Conservation (phyloP, 2,329 filamentous ascomycete genomes). For the Didymosphaeria variabile region DNA sequence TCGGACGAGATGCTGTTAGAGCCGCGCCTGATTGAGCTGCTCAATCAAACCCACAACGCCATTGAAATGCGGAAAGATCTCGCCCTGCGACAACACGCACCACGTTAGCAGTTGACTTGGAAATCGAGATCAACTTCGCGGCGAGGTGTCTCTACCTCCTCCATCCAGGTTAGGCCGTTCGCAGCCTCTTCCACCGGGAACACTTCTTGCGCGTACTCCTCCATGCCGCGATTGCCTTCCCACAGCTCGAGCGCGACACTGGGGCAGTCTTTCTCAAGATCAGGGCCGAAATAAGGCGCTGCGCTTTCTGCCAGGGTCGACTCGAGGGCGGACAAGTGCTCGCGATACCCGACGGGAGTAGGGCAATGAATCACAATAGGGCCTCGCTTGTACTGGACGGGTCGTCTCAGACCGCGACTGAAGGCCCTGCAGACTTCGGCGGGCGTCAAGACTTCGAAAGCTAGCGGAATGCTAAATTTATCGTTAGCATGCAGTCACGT, state of each 20-base stretch:
- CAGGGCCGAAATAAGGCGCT: constrained; percentile 70
- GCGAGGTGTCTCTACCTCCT: constrained; percentile 55
- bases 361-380: constrained; percentile 86
- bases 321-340: constrained; percentile 77
- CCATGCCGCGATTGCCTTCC: constrained; percentile 89
- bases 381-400: constrained; percentile 78
- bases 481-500: constrained; percentile 37
- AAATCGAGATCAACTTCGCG: constrained; percentile 47
- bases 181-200: constrained; percentile 95
- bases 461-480: constrained; percentile 75
- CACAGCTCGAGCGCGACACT: constrained; percentile 81
- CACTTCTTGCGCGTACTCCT: constrained; percentile 94
- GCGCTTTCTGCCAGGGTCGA: constrained; percentile 66
- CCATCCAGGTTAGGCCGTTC: constrained; percentile 95
- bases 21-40: constrained; percentile 45
- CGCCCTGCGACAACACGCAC: constrained; percentile 39
- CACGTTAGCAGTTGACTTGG: constrained; percentile 49
- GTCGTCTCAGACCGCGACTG: constrained; percentile 77
- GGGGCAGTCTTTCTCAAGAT: constrained; percentile 70
- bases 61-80: constrained; percentile 37
- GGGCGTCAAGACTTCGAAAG: constrained; percentile 89
- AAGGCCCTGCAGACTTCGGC: constrained; percentile 84
- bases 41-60: constrained; percentile 41
- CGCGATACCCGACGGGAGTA: constrained; percentile 86
- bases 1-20: constrained; percentile 32